phyloP scores from a whole-genome alignment of 2,329 filamentous ascomycete genomes.

The Hymenotorrendiella dingleyae region DNA sequence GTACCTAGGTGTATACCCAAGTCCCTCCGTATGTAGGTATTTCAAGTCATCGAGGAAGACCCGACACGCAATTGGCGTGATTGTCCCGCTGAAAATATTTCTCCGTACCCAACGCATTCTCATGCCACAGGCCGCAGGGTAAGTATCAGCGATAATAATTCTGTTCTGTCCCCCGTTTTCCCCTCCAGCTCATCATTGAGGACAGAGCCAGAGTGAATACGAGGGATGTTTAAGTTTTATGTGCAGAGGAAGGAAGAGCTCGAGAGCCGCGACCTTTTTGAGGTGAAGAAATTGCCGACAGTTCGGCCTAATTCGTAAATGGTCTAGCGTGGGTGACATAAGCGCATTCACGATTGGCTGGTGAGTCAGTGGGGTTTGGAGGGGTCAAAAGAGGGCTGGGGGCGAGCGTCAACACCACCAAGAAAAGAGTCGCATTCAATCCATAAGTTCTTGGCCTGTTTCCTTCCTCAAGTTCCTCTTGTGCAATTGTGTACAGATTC shows the following conservation, averaged over 20 bases:
- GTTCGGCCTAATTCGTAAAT: too few relatives aligned
- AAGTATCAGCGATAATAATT: constrained; percentile 45
- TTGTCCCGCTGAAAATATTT: constrained; percentile 28
- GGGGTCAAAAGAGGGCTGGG: too few relatives aligned
- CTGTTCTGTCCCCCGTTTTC: constrained; percentile 62
- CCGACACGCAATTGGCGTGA: constrained; percentile 2
- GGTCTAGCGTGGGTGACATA: too few relatives aligned
- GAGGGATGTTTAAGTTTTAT: constrained; percentile 47
- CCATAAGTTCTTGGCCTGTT: too few relatives aligned
- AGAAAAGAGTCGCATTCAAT: too few relatives aligned
- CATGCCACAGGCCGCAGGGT: constrained; percentile 47
- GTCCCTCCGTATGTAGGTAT: background rate
- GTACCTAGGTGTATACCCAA: too few relatives aligned
- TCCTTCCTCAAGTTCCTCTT: too few relatives aligned
- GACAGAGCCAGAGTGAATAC: constrained; percentile 64
- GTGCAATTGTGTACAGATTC: too few relatives aligned
- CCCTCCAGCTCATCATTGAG: constrained; percentile 57
- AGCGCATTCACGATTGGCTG: too few relatives aligned
- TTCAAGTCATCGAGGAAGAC: too few relatives aligned
- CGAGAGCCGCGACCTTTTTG: constrained; percentile 2
- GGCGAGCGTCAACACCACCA: too few relatives aligned
- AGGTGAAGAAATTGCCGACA: constrained; percentile 8
- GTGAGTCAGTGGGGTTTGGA: constrained; percentile 6
- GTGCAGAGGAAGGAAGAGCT: constrained; percentile 29
- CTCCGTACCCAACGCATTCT: constrained; percentile 30